Conservation (phyloP, 2,329 filamentous ascomycete species). For the Immersiporthe knoxdaviesiana region DNA sequence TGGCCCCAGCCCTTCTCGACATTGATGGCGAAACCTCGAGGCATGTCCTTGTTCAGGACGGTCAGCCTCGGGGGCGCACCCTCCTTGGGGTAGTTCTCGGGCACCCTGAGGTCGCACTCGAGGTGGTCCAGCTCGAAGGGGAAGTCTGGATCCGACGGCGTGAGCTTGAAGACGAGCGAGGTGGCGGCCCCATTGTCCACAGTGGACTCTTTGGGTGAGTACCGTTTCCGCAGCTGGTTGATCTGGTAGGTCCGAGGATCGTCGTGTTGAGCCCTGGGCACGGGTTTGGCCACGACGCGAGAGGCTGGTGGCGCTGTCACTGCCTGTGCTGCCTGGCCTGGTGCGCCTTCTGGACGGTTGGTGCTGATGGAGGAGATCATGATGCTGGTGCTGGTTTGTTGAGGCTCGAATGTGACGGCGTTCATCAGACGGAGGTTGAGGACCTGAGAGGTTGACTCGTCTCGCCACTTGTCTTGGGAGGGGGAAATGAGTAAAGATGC, state of each 20-base stretch:
- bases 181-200: constrained; percentile 51
- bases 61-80: constrained; percentile 21
- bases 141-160: constrained; percentile 81
- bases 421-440: neutral
- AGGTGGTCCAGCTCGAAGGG: constrained; percentile 74
- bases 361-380: constrained; percentile 25
- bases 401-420: neutral
- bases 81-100: constrained; percentile 61
- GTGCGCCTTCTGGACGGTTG: constrained; percentile 7
- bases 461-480: no score
- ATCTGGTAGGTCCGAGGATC: constrained; percentile 77
- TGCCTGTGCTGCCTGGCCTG: constrained; percentile 42
- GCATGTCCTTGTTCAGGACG: constrained; percentile 47
- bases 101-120: constrained; percentile 69
- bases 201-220: constrained; percentile 51
- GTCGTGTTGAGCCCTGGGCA: constrained; percentile 64
- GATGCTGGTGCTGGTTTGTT: neutral
- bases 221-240: constrained; percentile 71
- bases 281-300: constrained; percentile 65
- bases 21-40: constrained; percentile 72
- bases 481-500: no score
- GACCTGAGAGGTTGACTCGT: neutral
- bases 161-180: constrained; percentile 65
- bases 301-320: constrained; percentile 48
- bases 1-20: constrained; percentile 74